Conservation (phyloP, 768 basidiomycete genomes). For the Lanmaoa rubissima region DNA sequence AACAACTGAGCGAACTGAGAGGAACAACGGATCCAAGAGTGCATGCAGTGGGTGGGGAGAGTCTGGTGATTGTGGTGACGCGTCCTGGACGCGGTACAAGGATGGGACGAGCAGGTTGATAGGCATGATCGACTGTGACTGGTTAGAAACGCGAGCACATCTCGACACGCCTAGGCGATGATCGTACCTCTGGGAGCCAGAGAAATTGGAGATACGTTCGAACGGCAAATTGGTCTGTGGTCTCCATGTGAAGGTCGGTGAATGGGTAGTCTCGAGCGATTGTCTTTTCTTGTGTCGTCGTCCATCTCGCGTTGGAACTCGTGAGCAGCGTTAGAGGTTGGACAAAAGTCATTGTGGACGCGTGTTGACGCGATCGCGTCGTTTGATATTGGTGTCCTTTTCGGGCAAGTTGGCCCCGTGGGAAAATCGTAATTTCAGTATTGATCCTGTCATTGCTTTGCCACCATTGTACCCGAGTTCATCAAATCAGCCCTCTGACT, state of each 20-base stretch:
- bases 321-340: conserved; percentile 21
- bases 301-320: conserved; percentile 46
- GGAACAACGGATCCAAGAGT: conserved; percentile 59
- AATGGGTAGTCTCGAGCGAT: conserved; percentile 59
- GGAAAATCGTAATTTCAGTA: too few relatives aligned
- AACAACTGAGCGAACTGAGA: conserved; percentile 51
- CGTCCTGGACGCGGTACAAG: conserved; percentile 47
- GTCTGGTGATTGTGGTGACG: conserved; percentile 28
- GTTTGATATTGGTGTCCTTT: too few relatives aligned
- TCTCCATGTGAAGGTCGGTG: conserved; percentile 39
- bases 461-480: too few relatives aligned
- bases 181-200: conserved; percentile 72
- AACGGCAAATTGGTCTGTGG: conserved; percentile 54
- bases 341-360: conserved; percentile 17
- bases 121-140: conserved; percentile 66
- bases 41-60: conserved; percentile 55
- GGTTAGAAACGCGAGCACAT: conserved; percentile 12
- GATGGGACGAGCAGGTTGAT: conserved; percentile 55
- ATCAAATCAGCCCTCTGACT: too few relatives aligned
- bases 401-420: too few relatives aligned
- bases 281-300: conserved; percentile 54
- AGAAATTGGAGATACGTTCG: conserved; percentile 74
- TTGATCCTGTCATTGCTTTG: too few relatives aligned
- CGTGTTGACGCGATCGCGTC: background rate
- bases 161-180: background rate